Conservation (phyloP, 345 rosid genomes). For the Salix brachista region DNA sequence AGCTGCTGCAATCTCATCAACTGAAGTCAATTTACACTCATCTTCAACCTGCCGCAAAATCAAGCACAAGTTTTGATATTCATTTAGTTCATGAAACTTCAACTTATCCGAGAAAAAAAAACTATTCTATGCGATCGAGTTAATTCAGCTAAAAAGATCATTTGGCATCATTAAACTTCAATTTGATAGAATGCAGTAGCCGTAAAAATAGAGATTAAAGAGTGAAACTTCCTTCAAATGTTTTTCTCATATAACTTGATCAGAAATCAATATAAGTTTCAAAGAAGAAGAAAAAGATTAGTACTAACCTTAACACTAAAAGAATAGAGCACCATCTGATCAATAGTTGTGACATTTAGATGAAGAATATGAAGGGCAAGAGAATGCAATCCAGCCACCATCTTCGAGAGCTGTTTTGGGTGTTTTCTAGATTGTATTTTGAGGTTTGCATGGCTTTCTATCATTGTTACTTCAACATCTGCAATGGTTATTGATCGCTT, state of each 20-base stretch:
- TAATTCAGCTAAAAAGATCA: neutral
- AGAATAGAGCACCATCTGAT: constrained; percentile 46
- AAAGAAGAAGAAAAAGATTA: neutral
- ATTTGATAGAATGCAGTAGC: neutral
- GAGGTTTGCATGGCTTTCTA: constrained; percentile 53
- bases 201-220: neutral
- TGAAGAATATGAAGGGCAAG: constrained; percentile 48
- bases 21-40: constrained; percentile 37
- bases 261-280: neutral
- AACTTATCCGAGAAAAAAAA: neutral
- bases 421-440: constrained; percentile 44
- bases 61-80: neutral
- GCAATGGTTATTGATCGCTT: constrained; percentile 22
- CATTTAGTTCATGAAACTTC: neutral
- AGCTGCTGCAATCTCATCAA: constrained; percentile 51
- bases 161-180: neutral
- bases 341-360: constrained; percentile 50
- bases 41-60: constrained; percentile 45
- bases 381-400: constrained; percentile 44
- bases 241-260: neutral
- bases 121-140: neutral
- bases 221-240: neutral
- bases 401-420: constrained; percentile 50
- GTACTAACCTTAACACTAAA: constrained; percentile 50
- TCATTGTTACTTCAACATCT: constrained; percentile 62